phyloP scores from a whole-genome alignment of 805 yeast genomes.

The Starmerella stigmatis region DNA sequence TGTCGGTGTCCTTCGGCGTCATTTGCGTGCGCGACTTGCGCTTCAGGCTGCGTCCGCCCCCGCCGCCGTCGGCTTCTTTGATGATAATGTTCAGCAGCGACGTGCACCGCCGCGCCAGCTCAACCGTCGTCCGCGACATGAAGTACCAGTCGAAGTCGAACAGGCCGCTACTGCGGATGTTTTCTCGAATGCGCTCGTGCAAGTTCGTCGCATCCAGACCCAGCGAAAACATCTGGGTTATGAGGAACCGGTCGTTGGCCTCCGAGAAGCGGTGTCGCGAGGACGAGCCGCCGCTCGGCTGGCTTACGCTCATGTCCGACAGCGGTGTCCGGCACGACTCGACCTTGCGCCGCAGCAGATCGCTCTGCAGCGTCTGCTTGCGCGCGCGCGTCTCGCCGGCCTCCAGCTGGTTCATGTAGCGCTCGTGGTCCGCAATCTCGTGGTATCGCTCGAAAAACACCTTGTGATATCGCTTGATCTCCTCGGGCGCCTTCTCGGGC shows the following conservation, averaged over 20 bases:
- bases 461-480: conserved; percentile 62
- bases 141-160: conserved; percentile 82
- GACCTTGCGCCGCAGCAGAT: conserved; percentile 64
- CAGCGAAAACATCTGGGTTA: conserved; percentile 62
- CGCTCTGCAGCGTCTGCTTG: conserved; percentile 58
- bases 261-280: conserved; percentile 53
- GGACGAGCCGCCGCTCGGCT: conserved; percentile 21
- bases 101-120: conserved; percentile 70
- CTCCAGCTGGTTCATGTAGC: conserved; percentile 70
- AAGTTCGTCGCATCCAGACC: conserved; percentile 72
- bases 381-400: conserved; percentile 73
- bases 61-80: conserved; percentile 47
- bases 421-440: conserved; percentile 83
- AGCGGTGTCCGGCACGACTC: conserved; percentile 62
- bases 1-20: background rate
- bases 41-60: conserved; percentile 22
- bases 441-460: conserved; percentile 70
- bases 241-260: conserved; percentile 79
- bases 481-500: conserved; percentile 53
- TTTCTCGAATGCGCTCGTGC: conserved; percentile 62
- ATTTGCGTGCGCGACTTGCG: conserved; percentile 22
- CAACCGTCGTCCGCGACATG: conserved; percentile 65
- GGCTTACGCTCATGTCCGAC: conserved; percentile 49
- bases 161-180: conserved; percentile 57
- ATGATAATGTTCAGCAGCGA: conserved; percentile 66